Conservation (phyloP, 2,329 filamentous ascomycete species). For the Teratosphaeria destructans region DNA sequence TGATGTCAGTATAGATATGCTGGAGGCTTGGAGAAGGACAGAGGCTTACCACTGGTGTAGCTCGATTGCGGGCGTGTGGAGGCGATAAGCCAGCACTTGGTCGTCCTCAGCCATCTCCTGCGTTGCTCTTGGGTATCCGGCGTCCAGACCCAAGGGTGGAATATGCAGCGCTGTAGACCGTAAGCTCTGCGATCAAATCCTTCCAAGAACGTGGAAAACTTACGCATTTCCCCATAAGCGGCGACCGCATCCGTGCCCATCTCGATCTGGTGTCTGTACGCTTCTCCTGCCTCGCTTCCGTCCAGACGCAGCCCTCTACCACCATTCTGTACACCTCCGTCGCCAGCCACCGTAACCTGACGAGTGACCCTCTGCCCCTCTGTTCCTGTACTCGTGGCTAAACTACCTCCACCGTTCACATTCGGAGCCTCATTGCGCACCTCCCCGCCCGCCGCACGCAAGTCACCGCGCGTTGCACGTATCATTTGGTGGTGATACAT, state of each 20-base stretch:
- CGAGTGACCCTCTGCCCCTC: background rate
- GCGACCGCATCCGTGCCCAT: background rate
- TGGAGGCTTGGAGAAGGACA: background rate
- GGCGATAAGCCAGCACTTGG: background rate
- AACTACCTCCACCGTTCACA: background rate
- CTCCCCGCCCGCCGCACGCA: background rate
- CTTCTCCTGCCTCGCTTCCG: background rate
- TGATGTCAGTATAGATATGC: background rate
- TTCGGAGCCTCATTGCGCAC: background rate
- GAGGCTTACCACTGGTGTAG: background rate
- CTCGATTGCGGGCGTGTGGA: background rate
- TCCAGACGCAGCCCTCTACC: background rate
- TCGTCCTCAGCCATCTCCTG: background rate
- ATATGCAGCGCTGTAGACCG: background rate
- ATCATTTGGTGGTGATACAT: background rate
- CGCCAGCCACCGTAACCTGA: background rate
- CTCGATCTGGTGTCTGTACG: background rate
- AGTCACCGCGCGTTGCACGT: background rate
- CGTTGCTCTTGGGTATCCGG: background rate
- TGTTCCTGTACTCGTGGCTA: background rate
- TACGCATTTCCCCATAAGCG: background rate
- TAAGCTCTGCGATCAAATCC: background rate
- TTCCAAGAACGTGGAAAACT: background rate
- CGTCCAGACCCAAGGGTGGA: background rate
- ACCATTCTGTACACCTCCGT: background rate